Evolutionary conservation across 129 eudicot genomes (phyloP), one percentile per base, ranked within the genome.

Genomic region (Arctium lappa): DNA sequence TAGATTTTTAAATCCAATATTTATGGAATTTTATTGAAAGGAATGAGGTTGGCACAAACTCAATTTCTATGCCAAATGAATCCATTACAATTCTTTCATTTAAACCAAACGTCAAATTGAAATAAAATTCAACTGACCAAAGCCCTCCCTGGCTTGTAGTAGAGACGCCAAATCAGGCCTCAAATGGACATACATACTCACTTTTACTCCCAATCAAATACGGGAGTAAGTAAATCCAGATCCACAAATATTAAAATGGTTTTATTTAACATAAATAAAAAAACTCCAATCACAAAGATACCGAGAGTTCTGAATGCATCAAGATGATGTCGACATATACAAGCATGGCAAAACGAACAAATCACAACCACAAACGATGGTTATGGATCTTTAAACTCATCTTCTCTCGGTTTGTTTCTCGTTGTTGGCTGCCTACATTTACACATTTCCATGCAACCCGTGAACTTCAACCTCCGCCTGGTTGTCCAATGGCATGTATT

Each of bases 401-500:
- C 62, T 73, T 38, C 60, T 73, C 33, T 66, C 33, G 12, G 44
- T 44, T 75, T 50, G 76, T 82, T 42, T 40, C 77, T 83, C 63
- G 39, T 83, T 36, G 39, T 66, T 36, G 36, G 36, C 36, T 46
- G 30, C 8, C 29, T 16, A 4, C 9, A 7, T 76, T 90, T 85
- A 95, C 70, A 91, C 85, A 16, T 85, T 83, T 53, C 91, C 96
- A 39, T 87, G 94, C 9, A 84, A 50, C 73, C 73, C 73, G 60
- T 95, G 97, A 79, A 48, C 80, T 42, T 92, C 87, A 66, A 89
- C 88, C 83, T 95, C 99, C 4, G 88, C 93, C 72, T 95, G 97
- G 89, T 89, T 93, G 89, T 95, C 99, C 90, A 95, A 82, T 2
- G 99, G 99, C 98, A 95, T 93, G 86, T 95, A 95, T 77, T 95